Evolutionary conservation across 78 protist species (phyloP).

Genomic region (Protostelium mycophagum): DNA sequence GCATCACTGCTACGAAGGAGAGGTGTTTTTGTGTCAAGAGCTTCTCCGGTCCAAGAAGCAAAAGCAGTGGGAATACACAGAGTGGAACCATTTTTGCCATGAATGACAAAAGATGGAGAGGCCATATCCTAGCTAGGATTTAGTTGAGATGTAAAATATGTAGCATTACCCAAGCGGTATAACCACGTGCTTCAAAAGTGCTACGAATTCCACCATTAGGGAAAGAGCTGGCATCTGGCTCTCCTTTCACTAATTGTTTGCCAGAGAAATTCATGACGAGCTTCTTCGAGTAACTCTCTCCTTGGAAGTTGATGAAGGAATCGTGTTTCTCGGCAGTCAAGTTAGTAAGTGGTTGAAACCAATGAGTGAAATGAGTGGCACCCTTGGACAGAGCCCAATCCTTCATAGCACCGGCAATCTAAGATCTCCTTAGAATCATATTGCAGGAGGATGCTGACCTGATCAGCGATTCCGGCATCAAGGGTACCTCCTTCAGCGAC

Average conservation of each 20-base stretch:
- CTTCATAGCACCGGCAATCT: constrained; percentile 66
- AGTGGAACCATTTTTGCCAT: constrained; percentile 36
- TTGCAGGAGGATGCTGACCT: not conserved
- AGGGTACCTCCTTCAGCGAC: not conserved
- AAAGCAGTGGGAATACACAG: constrained; percentile 77
- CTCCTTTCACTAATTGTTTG: constrained; percentile 73
- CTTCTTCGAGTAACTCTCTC: constrained; percentile 30
- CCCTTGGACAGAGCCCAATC: constrained; percentile 87
- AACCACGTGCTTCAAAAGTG: constrained; percentile 91
- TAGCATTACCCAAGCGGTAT: constrained; percentile 77
- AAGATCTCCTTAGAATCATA: not conserved
- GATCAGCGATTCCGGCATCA: constrained; percentile 3
- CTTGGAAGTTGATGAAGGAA: constrained; percentile 47
- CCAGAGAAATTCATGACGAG: constrained; percentile 58
- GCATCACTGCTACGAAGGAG: constrained; percentile 71
- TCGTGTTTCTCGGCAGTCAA: constrained; percentile 79
- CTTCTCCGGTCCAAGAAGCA: constrained; percentile 72
- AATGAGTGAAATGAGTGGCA: constrained; percentile 81
- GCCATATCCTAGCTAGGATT: constrained; percentile 53
- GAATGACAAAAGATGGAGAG: constrained; percentile 73
- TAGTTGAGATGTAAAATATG: not conserved
- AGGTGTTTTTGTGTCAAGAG: constrained; percentile 90
- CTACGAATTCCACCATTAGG: constrained; percentile 91
- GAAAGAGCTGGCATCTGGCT: constrained; percentile 89
- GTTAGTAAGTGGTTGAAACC: constrained; percentile 84